Evolutionary conservation across 1,284 basidiomycete species (phyloP).

Genomic region (Ganoderma boninense): DNA sequence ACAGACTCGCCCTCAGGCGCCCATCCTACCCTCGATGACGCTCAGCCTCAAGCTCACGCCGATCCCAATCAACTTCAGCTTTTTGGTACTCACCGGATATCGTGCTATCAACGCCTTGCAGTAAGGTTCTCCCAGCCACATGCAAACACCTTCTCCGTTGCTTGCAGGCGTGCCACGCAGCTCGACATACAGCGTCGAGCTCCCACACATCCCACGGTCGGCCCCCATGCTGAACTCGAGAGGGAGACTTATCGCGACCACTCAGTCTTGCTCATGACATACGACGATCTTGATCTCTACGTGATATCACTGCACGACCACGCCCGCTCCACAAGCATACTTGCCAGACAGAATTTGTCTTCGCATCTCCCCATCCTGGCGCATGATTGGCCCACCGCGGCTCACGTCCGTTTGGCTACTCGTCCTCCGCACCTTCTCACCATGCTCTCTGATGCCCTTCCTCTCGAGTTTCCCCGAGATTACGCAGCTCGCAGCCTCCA

Average conservation of each 20-base stretch:
- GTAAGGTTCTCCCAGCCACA: not conserved
- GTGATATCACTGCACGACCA: not conserved
- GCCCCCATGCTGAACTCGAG: not conserved
- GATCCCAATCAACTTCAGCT: not conserved
- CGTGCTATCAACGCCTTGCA: not conserved
- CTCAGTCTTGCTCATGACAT: not conserved
- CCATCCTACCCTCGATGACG: not conserved
- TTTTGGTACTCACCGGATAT: not conserved
- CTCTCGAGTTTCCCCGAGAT: constrained; percentile 1
- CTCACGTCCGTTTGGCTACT: not conserved
- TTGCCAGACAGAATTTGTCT: not conserved
- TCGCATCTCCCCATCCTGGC: not conserved
- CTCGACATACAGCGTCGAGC: not conserved
- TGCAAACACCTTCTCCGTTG: not conserved
- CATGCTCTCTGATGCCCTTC: not conserved
- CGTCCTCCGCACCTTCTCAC: not conserved
- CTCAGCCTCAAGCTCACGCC: not conserved
- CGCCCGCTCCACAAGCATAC: not conserved
- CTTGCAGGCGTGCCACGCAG: not conserved
- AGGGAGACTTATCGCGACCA: not conserved
- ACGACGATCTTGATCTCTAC: not conserved
- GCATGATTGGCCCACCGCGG: not conserved
- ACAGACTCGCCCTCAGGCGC: not conserved
- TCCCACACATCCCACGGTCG: not conserved
- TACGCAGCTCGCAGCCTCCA: not conserved